Conservation (phyloP, 805 yeast species). For the Metschnikowia continentalis region DNA sequence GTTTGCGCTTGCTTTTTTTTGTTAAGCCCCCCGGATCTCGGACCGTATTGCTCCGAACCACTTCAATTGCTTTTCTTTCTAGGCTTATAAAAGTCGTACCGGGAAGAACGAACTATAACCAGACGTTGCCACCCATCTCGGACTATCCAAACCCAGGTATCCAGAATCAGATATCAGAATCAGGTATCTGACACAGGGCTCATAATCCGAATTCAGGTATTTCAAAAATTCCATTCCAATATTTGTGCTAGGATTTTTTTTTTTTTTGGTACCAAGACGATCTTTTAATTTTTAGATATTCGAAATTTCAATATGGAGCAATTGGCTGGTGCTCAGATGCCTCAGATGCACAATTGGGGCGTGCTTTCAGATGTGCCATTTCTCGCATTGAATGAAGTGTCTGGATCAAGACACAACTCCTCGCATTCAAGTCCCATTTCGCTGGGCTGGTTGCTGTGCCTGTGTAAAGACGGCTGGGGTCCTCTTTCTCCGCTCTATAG, state of each 20-base stretch:
- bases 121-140: no score
- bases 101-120: no score
- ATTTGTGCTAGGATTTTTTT: background rate
- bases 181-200: no score
- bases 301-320: constrained; percentile 11
- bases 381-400: constrained; percentile 4
- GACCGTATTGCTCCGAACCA: no score
- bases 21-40: background rate
- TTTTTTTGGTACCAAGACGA: no score
- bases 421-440: background rate
- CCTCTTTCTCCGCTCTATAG: constrained; percentile 37
- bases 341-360: constrained; percentile 14
- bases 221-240: background rate
- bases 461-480: constrained; percentile 43
- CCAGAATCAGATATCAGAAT: no score
- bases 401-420: background rate
- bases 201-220: background rate
- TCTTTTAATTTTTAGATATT: no score
- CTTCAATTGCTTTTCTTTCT: no score
- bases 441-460: constrained; percentile 28
- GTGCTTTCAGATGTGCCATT: constrained; percentile 13
- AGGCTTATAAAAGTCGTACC: no score
- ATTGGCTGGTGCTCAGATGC: constrained; percentile 14
- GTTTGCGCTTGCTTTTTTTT: background rate
- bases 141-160: no score